Evolutionary conservation across 1,139 yeast species (phyloP), one percentile per base, ranked within the genome.

Genomic region (Eremothecium gossypii): DNA sequence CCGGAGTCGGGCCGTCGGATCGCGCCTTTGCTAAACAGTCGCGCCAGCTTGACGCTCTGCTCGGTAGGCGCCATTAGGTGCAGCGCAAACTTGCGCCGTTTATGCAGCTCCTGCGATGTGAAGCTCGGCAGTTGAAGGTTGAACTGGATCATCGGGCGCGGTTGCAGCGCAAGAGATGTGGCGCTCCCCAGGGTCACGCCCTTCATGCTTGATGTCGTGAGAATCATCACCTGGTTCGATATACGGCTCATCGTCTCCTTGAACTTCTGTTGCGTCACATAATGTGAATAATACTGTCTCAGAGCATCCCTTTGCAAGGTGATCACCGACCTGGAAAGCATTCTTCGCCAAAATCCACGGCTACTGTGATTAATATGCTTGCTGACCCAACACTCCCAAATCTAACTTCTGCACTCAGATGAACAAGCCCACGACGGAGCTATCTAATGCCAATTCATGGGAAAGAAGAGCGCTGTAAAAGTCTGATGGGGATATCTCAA

Each of bases 141-240:
- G 64, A 87, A 86, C 54, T 83, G 91, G 2, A 87, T 58, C 43
- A 84, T 61, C 1, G 95, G 93, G 10, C 66, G 66, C 0, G 96
- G 96, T 41, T 71, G 69, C 28, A 84, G 73, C 1, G 93, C 77
- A 10, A 87, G 64, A 1, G 95, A 85, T 12, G 85, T 75, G 33
- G 84, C 85, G 0, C 95, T 83, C 2, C 94, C 81, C 2, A 87
- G 65, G 0, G 96, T 84, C 69, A 84, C 77, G 1, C 96, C 96
- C 41, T 65, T 64, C 35, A 55, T 55, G n/a, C 42, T 46, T 42
- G 35, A 49, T 2, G 70, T 58, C 0, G 71, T 67, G n/a, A 68
- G 46, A 14, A 68, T 60, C 67, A 65, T 65, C 5, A 68, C 69
- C 33, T 67, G 71, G 17, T 58, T 61, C 0, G 69, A 66, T 12